Base-by-base conservation (phyloP, 352 stramenopile genomes). In the Thalassiosira gravida region DNA sequence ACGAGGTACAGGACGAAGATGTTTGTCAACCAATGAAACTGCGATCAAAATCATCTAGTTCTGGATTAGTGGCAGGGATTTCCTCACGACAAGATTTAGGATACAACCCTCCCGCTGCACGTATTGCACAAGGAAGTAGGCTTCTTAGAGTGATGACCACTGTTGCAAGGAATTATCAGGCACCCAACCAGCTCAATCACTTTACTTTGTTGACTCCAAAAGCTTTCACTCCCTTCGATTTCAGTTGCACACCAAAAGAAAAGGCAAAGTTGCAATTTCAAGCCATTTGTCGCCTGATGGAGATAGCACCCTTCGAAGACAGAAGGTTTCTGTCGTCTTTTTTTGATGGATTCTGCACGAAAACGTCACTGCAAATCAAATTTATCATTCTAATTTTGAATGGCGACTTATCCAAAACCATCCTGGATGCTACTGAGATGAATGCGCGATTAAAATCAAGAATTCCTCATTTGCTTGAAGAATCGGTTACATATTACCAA, bases 291-390 rank as follows among this genome's bases (percentile, higher is more conserved):
- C 81, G 76, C 49, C 49, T 85, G 35, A 55, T 79, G 13, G 81
- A 88, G 68, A 64, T 68, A 20, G 50, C 62, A 22, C 39, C 57
- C 20, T 71, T 64, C 22, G 32, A 53, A 47, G 58, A 67, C 13
- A 24, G 49, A 22, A 57, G 58, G 27, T 1, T 50, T 5, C 24
- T 83, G 32, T n/a, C 70, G 2, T 68, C 70, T 29, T 76, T 71
- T 61, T 77, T 84, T 56, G 80, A 87, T 74, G 80, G 80, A 11
- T 80, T 77, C 74, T 84, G 74, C 25, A 42, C 61, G 47, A 68
- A 77, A 25, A 52, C 47, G 20, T 59, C 81, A 42, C 73, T 65
- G 11, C 63, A 81, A 66, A 75, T 83, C 47, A 88, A 88, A 58
- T 47, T 85, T n/a, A 68, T 72, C 14, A 44, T 47, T 29, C 62